These are phyloP conservation scores for Trypanosoma theileri DNA, from an alignment of 208 protist genomes.

Conservation along the genomic window DNA sequence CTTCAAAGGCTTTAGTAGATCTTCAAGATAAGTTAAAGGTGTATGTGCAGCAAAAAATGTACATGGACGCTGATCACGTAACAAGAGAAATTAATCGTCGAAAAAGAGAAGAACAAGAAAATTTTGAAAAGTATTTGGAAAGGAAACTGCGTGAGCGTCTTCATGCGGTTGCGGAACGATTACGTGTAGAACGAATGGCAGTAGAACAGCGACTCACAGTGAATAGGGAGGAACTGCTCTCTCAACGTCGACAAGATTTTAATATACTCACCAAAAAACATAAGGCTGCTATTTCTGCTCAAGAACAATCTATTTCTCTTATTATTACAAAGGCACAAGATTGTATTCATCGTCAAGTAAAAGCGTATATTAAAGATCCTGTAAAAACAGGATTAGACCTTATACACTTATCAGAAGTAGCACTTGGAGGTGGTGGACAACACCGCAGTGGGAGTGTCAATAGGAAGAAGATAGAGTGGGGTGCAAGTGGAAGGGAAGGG, in stretches of 20 bases:
- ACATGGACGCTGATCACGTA: slow-evolving; percentile 40
- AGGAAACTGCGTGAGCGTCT: slow-evolving; percentile 28
- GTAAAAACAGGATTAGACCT: slow-evolving; percentile 38
- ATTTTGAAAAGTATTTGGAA: slow-evolving; percentile 26
- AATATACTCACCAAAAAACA: slow-evolving; percentile 27
- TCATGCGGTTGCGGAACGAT: slow-evolving; percentile 21
- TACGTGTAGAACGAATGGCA: slow-evolving; percentile 20
- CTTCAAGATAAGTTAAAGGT: slow-evolving; percentile 33
- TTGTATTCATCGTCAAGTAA: slow-evolving; percentile 31
- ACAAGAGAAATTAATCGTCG: slow-evolving; percentile 30
- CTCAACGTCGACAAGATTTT: slow-evolving; percentile 32
- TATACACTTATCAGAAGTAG: slow-evolving; percentile 11
- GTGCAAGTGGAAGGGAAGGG: slow-evolving; percentile 14
- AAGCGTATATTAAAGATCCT: slow-evolving; percentile 27
- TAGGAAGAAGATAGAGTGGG: slow-evolving; percentile 6
- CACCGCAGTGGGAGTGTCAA: background rate
- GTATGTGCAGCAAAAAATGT: slow-evolving; percentile 39
- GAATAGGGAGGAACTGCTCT: slow-evolving; percentile 31
- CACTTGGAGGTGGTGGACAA: background rate
- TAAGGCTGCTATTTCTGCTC: slow-evolving; percentile 14
- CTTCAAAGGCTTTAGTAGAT: slow-evolving; percentile 23
- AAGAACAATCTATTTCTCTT: slow-evolving; percentile 27
- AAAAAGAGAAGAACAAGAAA: slow-evolving; percentile 30
- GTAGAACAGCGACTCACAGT: slow-evolving; percentile 28
- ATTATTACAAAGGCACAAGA: slow-evolving; percentile 31